These are phyloP conservation scores for Pseudocercospora fijiensis DNA, from an alignment of 2,329 filamentous ascomycete species.

Conservation along the genomic window DNA sequence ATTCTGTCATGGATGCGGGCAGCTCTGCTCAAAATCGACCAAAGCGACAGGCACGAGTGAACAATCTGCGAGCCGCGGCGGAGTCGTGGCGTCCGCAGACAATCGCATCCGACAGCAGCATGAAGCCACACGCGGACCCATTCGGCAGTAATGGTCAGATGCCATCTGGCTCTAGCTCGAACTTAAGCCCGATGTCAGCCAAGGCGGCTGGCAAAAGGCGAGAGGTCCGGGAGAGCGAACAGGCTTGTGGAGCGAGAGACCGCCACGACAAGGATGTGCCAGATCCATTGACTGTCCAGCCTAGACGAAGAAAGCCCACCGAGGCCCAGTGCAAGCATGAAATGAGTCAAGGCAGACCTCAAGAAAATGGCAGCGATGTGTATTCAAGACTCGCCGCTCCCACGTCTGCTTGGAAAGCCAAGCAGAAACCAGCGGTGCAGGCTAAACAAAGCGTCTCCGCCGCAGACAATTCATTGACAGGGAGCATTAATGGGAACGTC, in stretches of 20 bases:
- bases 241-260: background rate
- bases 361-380: background rate
- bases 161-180: background rate
- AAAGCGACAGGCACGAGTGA: background rate
- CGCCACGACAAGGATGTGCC: background rate
- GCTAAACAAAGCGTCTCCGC: background rate
- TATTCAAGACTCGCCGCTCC: background rate
- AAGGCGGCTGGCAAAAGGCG: background rate
- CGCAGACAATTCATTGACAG: background rate
- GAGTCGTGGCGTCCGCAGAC: background rate
- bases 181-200: background rate
- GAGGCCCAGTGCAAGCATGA: background rate
- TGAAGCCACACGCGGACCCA: background rate
- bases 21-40: background rate
- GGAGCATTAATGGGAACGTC: background rate
- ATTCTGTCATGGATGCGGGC: background rate
- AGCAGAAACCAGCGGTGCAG: background rate
- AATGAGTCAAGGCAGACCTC: background rate
- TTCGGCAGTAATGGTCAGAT: background rate
- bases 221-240: background rate
- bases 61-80: background rate
- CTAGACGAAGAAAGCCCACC: background rate
- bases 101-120: background rate
- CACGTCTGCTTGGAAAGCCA: constrained; percentile 7
- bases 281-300: background rate